Percentiles rank a stretch among this genome's conserved stretches.
phyloP scores from a whole-genome alignment of 495 filamentous ascomycete species.

The Penicillium odoratum region DNA sequence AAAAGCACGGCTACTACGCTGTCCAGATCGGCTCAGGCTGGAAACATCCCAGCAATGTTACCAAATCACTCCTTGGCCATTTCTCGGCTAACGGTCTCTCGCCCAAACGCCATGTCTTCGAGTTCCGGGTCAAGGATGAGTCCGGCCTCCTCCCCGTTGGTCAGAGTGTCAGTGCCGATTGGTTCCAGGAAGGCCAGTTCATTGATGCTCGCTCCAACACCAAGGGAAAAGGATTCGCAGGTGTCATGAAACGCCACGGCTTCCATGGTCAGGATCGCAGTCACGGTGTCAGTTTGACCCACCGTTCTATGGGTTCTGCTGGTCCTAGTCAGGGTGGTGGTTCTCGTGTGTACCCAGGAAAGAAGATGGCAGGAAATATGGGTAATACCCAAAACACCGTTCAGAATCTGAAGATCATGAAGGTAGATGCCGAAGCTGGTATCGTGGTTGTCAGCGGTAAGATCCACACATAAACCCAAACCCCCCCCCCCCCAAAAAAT shows the following conservation, averaged over 20 bases:
- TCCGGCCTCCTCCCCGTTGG: conserved; percentile 73
- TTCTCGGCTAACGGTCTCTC: conserved; percentile 74
- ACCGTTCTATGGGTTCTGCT: conserved; percentile 83
- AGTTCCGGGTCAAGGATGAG: conserved; percentile 78
- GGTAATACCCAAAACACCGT: conserved; percentile 81
- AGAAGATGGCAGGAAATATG: conserved; percentile 98
- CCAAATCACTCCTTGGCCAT: conserved; percentile 78
- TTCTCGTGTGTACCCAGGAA: conserved; percentile 87
- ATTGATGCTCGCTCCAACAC: conserved; percentile 79
- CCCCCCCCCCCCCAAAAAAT: too few relatives aligned
- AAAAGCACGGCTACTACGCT: conserved; percentile 84
- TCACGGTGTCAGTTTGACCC: conserved; percentile 90
- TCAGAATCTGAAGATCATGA: conserved; percentile 86
- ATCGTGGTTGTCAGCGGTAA: conserved; percentile 83
- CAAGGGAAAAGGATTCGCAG: conserved; percentile 87
- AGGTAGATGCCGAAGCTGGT: conserved; percentile 80
- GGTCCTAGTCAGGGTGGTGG: conserved; percentile 89
- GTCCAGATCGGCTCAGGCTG: conserved; percentile 86
- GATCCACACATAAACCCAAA: conserved; percentile 10
- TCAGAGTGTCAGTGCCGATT: conserved; percentile 69
- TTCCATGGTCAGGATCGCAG: conserved; percentile 86
- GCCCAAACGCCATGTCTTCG: conserved; percentile 76
- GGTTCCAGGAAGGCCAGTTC: conserved; percentile 88
- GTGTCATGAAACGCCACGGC: conserved; percentile 95
- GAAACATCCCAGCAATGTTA: conserved; percentile 72